These are phyloP conservation scores for Arachis stenosperma DNA, from an alignment of 306 rosid genomes.

Conservation along the genomic window DNA sequence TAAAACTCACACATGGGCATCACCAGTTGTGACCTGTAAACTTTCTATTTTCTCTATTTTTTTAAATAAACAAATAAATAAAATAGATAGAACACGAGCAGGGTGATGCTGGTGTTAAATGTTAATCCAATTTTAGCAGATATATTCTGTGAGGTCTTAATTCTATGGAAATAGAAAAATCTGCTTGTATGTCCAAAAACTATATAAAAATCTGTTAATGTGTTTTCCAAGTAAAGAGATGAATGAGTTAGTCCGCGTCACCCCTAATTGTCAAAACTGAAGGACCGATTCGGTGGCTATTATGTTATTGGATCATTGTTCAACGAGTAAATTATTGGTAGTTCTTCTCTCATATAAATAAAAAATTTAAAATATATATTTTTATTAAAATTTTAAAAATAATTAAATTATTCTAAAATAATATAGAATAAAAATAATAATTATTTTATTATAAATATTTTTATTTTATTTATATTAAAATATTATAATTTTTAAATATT, in stretches of 20 bases:
- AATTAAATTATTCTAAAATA: too few relatives aligned
- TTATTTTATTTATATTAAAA: too few relatives aligned
- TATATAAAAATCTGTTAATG: slow-evolving; percentile 8
- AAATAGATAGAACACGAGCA: neutral
- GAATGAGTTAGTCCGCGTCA: neutral
- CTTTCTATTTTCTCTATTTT: neutral
- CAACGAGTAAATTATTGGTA: too few relatives aligned
- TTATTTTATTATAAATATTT: too few relatives aligned
- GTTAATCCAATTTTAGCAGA: neutral
- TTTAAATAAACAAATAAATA: neutral
- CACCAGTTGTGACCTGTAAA: neutral
- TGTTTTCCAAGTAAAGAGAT: neutral
- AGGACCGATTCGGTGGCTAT: too few relatives aligned
- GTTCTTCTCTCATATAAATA: too few relatives aligned
- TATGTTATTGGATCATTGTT: too few relatives aligned
- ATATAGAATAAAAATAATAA: too few relatives aligned
- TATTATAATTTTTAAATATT: too few relatives aligned
- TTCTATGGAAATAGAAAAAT: slow-evolving; percentile 12
- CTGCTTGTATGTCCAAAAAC: neutral
- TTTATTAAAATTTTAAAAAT: too few relatives aligned
- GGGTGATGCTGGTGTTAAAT: neutral
- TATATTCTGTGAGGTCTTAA: neutral
- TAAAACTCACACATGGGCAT: neutral
- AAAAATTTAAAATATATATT: too few relatives aligned
- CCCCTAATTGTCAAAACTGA: neutral